A percentile compares a stretch with the other conserved stretches of the same genome.
Conservation (phyloP, 2,329 filamentous ascomycete species). For the Aspergillus neoniger region DNA sequence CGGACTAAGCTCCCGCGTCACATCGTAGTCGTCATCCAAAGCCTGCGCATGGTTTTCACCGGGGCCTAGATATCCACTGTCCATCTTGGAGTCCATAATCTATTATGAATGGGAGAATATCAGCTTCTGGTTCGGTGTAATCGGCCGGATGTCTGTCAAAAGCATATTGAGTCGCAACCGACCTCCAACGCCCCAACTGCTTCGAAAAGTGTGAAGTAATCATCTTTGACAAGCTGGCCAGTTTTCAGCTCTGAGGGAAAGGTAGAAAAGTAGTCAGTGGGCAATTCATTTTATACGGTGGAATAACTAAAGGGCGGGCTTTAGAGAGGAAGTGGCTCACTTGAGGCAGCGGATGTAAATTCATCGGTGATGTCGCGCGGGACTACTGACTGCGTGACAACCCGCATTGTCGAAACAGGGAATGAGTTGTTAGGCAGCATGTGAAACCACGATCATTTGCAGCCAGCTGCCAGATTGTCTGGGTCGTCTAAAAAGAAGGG, state of each 20-base stretch:
- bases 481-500: conserved; percentile 10
- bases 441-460: conserved; percentile 24
- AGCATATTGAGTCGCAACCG: conserved; percentile 20
- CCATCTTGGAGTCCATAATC: conserved; percentile 99
- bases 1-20: conserved; percentile 66
- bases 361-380: conserved; percentile 58
- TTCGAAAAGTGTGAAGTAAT: conserved; percentile 89
- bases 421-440: conserved; percentile 40
- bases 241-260: conserved; percentile 64
- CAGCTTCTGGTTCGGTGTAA: conserved; percentile 12
- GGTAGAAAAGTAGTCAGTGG: conserved; percentile 10
- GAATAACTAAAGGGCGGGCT: not conserved
- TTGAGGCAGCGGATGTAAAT: conserved; percentile 55
- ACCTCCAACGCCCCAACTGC: conserved; percentile 75
- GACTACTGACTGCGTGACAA: conserved; percentile 39
- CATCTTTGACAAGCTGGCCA: conserved; percentile 91
- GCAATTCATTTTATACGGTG: not conserved
- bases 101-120: conserved; percentile 42
- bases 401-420: conserved; percentile 34
- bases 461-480: conserved; percentile 28
- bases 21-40: conserved; percentile 81
- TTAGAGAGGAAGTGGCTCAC: conserved; percentile 35
- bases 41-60: conserved; percentile 61
- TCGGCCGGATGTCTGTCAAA: not conserved
- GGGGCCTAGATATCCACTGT: conserved; percentile 79